Base-by-base conservation (phyloP, 176 grass and related monocot genomes). In the Guadua angustifolia region DNA sequence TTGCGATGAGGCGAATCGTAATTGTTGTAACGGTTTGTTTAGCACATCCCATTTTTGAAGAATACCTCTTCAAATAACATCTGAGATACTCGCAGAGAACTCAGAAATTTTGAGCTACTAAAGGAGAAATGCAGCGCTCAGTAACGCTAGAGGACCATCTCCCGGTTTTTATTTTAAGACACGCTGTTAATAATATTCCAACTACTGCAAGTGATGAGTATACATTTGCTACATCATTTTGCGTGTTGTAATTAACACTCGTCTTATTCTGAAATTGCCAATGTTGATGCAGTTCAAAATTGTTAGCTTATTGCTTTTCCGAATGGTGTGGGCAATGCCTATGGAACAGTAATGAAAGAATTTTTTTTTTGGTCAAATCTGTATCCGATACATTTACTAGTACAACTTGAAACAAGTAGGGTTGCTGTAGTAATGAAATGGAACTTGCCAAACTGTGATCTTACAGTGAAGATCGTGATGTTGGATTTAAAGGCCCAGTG, bases 21-120 rank as follows among this genome's bases (percentile, higher is more conserved):
- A 74, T 74, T 74, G 75, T 66, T 91, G 85, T 84, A 84, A 88
- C 64, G 11, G 78, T 85, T 88, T 86, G 51, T 74, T 85, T 91
- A 91, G 82, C 66, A 80, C 40, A 50, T 46, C 61, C 18, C 14
- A 53, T 90, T 88, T 83, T 86, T 87, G 74, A 81, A 60, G 68
- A 69, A 59, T 45, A 39, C 17, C 38, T 77, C 19, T 66, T 82
- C 29, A 52, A 90, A 87, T 90, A 87, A 90, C 62, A 65, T 87
- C 73, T 80, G 84, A 75, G 73, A 63, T 75, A 64, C 57, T 58
- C 2, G 52, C 61, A 62, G 75, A 84, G 44, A 84, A 72, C 79
- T 68, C 52, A 43, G 74, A 79, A 87, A 55, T 90, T 90, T 90
- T 87, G 61, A 87, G 19, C 9, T 69, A 25, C 38, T 51, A 43